Evolutionary conservation across 2,329 filamentous ascomycete genomes (phyloP).

Genomic region (Trichoderma citrinoviride): DNA sequence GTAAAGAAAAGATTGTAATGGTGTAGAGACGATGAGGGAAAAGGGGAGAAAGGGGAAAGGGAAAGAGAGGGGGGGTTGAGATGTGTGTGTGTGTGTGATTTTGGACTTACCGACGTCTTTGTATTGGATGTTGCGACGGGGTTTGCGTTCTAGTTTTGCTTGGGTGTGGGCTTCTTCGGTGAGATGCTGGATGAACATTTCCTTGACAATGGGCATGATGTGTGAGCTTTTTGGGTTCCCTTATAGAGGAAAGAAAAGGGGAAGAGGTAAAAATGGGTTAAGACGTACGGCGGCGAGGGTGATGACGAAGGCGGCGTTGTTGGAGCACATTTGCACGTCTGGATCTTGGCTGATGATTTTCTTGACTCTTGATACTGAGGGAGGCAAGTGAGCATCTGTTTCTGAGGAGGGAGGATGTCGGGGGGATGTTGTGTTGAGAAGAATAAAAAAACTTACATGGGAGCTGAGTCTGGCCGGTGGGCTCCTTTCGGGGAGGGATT

Average conservation of each 20-base stretch:
- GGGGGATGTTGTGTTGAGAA: not conserved
- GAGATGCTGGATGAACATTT: slow-evolving; percentile 94
- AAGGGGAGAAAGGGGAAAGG: not conserved
- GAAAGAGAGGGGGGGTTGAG: no score
- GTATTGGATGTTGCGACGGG: slow-evolving; percentile 91
- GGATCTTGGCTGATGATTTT: slow-evolving; percentile 90
- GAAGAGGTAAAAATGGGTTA: not conserved
- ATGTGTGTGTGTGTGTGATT: no score
- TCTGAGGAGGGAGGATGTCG: not conserved
- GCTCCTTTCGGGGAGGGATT: slow-evolving; percentile 75
- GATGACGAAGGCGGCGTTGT: slow-evolving; percentile 91
- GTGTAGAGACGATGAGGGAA: not conserved
- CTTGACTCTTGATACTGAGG: slow-evolving; percentile 84
- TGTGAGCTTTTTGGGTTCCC: slow-evolving; percentile 16
- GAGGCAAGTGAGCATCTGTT: not conserved
- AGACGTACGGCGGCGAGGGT: slow-evolving; percentile 75
- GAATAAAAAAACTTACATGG: slow-evolving; percentile 70
- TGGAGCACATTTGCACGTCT: slow-evolving; percentile 82
- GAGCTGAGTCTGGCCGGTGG: slow-evolving; percentile 79
- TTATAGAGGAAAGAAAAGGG: not conserved
- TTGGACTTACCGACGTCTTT: slow-evolving; percentile 72
- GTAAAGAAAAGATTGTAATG: no score
- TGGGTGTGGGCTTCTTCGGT: slow-evolving; percentile 82
- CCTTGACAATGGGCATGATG: slow-evolving; percentile 53
- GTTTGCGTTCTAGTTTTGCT: slow-evolving; percentile 87